Conservation (phyloP, 1,284 basidiomycete species). For the Ceratobasidium sp. region DNA sequence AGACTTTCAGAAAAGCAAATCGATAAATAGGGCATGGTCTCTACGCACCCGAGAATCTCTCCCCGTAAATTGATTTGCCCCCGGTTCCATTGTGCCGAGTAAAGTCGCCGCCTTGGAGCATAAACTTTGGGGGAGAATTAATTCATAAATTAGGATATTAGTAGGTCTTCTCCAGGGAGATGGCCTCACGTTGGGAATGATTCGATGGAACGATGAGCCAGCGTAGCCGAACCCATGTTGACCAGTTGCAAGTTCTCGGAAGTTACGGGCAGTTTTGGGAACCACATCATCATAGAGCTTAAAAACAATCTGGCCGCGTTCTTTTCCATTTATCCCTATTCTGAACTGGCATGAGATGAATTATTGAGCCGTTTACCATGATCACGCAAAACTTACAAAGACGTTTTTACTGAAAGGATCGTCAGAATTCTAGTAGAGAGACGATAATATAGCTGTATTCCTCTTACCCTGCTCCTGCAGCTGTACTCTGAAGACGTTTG, state of each 20-base stretch:
- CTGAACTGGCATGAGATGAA: conserved; percentile 42
- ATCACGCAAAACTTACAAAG: conserved; percentile 12
- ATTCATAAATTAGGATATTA: background rate
- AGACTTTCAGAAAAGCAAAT: background rate
- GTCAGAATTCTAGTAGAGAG: background rate
- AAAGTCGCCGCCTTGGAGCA: conserved; percentile 60
- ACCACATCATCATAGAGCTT: conserved; percentile 53
- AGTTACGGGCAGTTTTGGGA: conserved; percentile 54
- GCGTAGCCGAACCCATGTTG: conserved; percentile 54
- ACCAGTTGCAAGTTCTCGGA: conserved; percentile 60
- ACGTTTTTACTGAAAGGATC: conserved; percentile 2
- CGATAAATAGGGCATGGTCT: background rate
- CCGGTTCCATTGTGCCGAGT: conserved; percentile 55
- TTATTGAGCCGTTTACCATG: background rate
- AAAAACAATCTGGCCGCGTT: conserved; percentile 50
- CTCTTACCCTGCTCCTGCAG: conserved; percentile 11
- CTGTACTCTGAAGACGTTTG: conserved; percentile 18
- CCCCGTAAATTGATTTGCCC: conserved; percentile 53
- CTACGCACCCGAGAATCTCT: conserved; percentile 45
- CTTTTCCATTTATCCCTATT: conserved; percentile 45
- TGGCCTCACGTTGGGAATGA: conserved; percentile 46
- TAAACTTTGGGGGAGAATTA: conserved; percentile 45
- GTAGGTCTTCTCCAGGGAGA: background rate
- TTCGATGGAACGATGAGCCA: conserved; percentile 51
- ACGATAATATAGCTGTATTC: too few relatives aligned